These are phyloP conservation scores for Ophiostoma populinum DNA, from an alignment of 2,329 filamentous ascomycete genomes.

Conservation along the genomic window DNA sequence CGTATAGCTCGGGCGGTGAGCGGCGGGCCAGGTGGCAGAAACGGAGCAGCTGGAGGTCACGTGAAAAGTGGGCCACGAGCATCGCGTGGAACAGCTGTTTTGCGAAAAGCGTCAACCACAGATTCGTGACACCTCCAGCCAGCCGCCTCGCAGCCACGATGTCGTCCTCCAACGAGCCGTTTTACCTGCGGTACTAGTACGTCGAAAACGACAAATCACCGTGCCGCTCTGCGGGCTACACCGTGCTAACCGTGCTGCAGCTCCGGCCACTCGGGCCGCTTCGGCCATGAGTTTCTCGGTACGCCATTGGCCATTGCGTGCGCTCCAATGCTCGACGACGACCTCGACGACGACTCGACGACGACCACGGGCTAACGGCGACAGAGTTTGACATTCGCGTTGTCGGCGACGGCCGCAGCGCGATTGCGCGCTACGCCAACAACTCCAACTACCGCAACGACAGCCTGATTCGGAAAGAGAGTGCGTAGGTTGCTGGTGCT, in stretches of 20 bases:
- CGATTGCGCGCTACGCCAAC: conserved; percentile 91
- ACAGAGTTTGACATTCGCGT: conserved; percentile 92
- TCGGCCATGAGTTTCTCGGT: conserved; percentile 97
- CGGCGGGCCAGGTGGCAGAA: conserved; percentile 12
- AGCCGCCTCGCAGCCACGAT: conserved; percentile 16
- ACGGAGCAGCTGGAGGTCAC: conserved; percentile 1
- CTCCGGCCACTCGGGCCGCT: conserved; percentile 91
- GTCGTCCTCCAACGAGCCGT: conserved; percentile 58
- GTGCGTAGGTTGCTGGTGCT: too few relatives aligned
- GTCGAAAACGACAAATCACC: too few relatives aligned
- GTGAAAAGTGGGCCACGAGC: too few relatives aligned
- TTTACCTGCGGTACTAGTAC: conserved; percentile 97
- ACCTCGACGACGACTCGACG: neutral
- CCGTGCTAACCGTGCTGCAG: conserved; percentile 27
- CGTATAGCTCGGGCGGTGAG: conserved; percentile 9
- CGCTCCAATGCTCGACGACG: neutral
- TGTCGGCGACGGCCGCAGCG: conserved; percentile 81
- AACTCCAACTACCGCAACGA: conserved; percentile 99
- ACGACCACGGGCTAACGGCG: conserved; percentile 10
- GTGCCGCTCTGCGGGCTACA: neutral
- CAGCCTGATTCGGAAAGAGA: conserved; percentile 97
- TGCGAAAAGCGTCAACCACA: conserved; percentile 5
- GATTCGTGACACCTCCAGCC: neutral
- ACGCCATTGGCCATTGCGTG: conserved; percentile 13
- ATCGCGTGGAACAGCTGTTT: too few relatives aligned